Evolutionary conservation across 208 protist genomes (phyloP).

Genomic region (Leishmania guyanensis): DNA sequence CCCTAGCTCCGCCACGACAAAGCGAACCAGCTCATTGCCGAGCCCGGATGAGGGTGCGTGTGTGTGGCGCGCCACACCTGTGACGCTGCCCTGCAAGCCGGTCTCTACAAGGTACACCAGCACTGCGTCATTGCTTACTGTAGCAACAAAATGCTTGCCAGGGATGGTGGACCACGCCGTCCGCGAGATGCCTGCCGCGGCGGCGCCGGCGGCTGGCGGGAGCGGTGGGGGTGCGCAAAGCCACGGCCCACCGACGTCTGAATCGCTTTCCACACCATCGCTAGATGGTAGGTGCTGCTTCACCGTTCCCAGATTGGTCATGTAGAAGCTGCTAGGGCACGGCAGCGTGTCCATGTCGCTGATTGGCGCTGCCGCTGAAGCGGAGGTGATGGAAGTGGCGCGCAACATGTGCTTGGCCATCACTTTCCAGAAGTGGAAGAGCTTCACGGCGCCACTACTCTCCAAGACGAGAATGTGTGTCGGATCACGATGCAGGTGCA

Average conservation of each 20-base stretch:
- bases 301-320: conserved; percentile 11
- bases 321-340: conserved; percentile 29
- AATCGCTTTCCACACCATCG: neutral
- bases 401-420: conserved; percentile 53
- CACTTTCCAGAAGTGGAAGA: conserved; percentile 57
- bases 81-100: conserved; percentile 29
- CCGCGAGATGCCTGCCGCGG: conserved; percentile 19
- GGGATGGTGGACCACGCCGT: conserved; percentile 25
- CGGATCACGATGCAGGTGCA: conserved; percentile 44
- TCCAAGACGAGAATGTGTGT: conserved; percentile 44
- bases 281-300: conserved; percentile 15
- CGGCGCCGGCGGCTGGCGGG: neutral
- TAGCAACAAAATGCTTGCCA: conserved; percentile 49
- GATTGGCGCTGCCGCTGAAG: conserved; percentile 24
- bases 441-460: conserved; percentile 38
- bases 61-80: conserved; percentile 36
- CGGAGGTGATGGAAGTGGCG: conserved; percentile 33
- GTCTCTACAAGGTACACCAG: conserved; percentile 48
- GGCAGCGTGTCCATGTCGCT: conserved; percentile 46
- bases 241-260: conserved; percentile 15
- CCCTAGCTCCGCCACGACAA: conserved; percentile 35
- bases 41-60: conserved; percentile 31
- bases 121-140: conserved; percentile 46
- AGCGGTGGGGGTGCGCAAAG: conserved; percentile 23
- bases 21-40: conserved; percentile 50